A percentile compares a stretch with the other conserved stretches of the same genome.
Conservation (phyloP, 495 filamentous ascomycete species). For the Tuber umbilicatum region DNA sequence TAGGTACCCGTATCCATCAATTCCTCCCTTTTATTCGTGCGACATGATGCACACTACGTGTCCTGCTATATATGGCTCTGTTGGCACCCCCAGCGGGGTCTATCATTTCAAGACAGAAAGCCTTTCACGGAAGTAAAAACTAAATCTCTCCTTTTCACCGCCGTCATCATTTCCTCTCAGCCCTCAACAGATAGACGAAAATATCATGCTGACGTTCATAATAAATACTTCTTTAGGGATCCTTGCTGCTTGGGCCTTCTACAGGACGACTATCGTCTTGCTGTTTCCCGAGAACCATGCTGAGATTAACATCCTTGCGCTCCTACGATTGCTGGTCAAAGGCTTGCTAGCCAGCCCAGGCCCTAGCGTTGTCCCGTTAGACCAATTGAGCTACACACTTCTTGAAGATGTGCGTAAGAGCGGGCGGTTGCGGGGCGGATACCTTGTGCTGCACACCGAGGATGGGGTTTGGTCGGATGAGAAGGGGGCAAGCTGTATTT, state of each 20-base stretch:
- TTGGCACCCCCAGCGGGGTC: background rate
- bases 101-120: background rate
- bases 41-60: background rate
- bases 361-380: background rate
- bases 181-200: background rate
- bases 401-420: background rate
- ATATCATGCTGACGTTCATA: background rate
- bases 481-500: background rate
- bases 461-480: background rate
- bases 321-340: background rate
- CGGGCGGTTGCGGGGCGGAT: background rate
- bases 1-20: conserved; percentile 2
- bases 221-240: conserved; percentile 4
- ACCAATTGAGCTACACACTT: conserved; percentile 1
- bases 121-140: background rate
- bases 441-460: background rate
- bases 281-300: background rate
- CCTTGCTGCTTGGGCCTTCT: conserved; percentile 1
- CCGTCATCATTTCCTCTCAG: background rate
- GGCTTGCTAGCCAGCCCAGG: background rate
- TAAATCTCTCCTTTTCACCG: background rate
- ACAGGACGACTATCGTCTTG: background rate
- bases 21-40: background rate
- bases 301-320: background rate
- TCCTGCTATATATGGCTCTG: background rate